These are phyloP conservation scores for Quercus suber DNA, from an alignment of 306 rosid species.

Conservation along the genomic window DNA sequence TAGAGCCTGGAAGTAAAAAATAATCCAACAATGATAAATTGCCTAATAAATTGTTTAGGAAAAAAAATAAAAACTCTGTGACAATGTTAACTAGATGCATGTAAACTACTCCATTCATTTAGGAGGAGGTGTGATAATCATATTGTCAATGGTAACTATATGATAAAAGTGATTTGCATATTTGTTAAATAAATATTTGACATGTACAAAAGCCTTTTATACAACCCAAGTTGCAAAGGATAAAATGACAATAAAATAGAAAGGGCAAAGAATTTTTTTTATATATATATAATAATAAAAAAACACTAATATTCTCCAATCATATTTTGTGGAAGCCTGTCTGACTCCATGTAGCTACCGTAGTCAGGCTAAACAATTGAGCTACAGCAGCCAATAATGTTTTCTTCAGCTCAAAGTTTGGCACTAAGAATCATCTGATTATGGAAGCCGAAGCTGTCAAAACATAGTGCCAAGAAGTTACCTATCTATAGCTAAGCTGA, in stretches of 20 bases:
- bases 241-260: background rate
- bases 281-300: background rate
- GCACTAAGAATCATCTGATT: background rate
- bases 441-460: background rate
- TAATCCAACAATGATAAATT: too few species aligned
- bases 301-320: conserved; percentile 15
- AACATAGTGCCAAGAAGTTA: conserved; percentile 22
- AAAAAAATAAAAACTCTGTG: background rate
- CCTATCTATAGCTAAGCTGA: conserved; percentile 22
- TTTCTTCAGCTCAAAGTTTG: background rate
- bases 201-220: conserved; percentile 18
- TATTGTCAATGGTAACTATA: background rate
- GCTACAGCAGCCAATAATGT: conserved; percentile 2
- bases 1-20: too few species aligned
- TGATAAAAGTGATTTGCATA: conserved; percentile 1
- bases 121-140: background rate
- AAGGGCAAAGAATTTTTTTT: conserved; percentile 12
- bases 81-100: background rate
- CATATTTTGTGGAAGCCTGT: conserved; percentile 13
- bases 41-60: background rate
- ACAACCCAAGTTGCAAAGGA: conserved; percentile 7
- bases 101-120: background rate
- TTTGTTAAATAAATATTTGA: background rate
- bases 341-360: conserved; percentile 4
- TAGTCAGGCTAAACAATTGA: conserved; percentile 21